Percentiles rank a stretch among this genome's conserved stretches.
Conservation (phyloP, 2,329 filamentous ascomycete species). For the Aphanoascus verrucosus region DNA sequence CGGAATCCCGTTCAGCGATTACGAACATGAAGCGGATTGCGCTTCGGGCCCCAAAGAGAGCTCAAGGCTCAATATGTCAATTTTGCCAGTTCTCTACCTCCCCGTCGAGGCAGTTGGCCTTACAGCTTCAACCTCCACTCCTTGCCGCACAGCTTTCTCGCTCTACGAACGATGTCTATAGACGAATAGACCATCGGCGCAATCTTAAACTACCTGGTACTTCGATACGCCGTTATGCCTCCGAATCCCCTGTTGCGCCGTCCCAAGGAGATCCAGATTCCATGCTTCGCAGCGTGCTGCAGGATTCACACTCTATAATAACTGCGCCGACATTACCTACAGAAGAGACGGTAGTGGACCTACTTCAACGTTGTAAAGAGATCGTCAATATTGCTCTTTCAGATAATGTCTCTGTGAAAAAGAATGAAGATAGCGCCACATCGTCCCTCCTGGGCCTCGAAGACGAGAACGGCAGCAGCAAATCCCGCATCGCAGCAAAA, state of each 20-base stretch:
- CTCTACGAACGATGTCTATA: background rate
- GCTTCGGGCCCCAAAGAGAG: slow-evolving; percentile 22
- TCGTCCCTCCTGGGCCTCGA: slow-evolving; percentile 34
- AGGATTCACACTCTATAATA: slow-evolving; percentile 23
- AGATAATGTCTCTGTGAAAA: slow-evolving; percentile 18
- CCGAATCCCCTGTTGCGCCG: background rate
- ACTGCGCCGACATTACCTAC: slow-evolving; percentile 25
- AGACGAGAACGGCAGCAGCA: slow-evolving; percentile 5
- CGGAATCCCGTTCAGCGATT: background rate
- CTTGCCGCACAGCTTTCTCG: background rate
- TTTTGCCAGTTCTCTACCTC: slow-evolving; percentile 29
- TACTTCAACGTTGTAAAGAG: slow-evolving; percentile 29
- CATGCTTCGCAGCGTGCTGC: slow-evolving; percentile 25
- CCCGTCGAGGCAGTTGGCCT: slow-evolving; percentile 9
- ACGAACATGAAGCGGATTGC: slow-evolving; percentile 29
- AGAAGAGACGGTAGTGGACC: slow-evolving; percentile 26
- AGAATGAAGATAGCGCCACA: slow-evolving; percentile 28
- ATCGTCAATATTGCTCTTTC: slow-evolving; percentile 25
- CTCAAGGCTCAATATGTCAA: slow-evolving; percentile 28
- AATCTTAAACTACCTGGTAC: background rate
- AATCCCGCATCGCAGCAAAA: background rate
- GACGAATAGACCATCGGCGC: background rate
- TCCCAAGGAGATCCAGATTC: slow-evolving; percentile 16
- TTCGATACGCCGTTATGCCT: background rate
- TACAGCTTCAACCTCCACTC: background rate